Conservation (phyloP, 768 basidiomycete species). For the Boletus coccyginus region DNA sequence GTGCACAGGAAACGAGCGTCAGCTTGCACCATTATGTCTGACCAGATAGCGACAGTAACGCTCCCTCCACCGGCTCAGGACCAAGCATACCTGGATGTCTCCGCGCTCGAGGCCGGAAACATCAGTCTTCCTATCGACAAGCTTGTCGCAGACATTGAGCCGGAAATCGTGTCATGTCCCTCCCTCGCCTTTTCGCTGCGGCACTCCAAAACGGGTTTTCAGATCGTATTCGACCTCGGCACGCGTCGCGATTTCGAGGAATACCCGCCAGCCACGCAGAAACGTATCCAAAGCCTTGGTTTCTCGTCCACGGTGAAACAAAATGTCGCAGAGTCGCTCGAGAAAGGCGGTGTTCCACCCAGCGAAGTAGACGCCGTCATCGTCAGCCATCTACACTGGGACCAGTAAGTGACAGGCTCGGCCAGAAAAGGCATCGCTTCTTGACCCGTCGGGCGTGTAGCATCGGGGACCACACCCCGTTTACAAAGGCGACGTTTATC, state of each 20-base stretch:
- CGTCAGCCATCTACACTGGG: constrained; percentile 55
- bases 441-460: constrained; percentile 9
- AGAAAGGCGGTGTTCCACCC: constrained; percentile 46
- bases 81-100: constrained; percentile 53
- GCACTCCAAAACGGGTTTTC: constrained; percentile 41
- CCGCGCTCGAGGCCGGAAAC: constrained; percentile 53
- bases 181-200: constrained; percentile 51
- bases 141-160: constrained; percentile 35
- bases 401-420: constrained; percentile 29
- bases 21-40: background rate
- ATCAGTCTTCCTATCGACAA: constrained; percentile 38
- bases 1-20: background rate
- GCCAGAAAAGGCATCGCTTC: background rate
- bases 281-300: constrained; percentile 8
- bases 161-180: constrained; percentile 35
- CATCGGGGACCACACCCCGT: constrained; percentile 46
- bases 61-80: constrained; percentile 19
- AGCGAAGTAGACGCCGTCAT: constrained; percentile 43
- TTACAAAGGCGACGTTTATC: constrained; percentile 46
- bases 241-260: constrained; percentile 46
- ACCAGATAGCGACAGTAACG: constrained; percentile 4
- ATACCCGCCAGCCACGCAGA: constrained; percentile 35
- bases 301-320: constrained; percentile 23
- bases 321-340: constrained; percentile 46
- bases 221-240: constrained; percentile 56